Percentiles rank a stretch among this genome's conserved stretches.
phyloP scores from a whole-genome alignment of 2,329 filamentous ascomycete genomes.

The Aspergillus sojae region DNA sequence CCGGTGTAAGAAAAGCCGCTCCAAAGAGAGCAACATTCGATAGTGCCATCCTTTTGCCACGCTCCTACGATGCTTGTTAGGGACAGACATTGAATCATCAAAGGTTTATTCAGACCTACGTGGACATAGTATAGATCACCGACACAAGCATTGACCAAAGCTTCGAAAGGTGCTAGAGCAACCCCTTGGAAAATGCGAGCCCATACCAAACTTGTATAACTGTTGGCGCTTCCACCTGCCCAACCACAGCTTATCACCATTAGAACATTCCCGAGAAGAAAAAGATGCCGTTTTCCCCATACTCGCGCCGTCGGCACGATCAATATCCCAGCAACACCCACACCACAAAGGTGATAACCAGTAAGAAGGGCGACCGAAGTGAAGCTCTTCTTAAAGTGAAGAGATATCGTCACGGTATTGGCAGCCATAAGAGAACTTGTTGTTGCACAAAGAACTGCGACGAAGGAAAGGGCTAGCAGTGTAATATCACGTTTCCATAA shows the following conservation, averaged over 20 bases:
- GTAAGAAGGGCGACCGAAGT: conserved; percentile 80
- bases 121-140: conserved; percentile 92
- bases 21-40: conserved; percentile 71
- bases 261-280: conserved; percentile 74
- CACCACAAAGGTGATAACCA: conserved; percentile 83
- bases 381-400: conserved; percentile 67
- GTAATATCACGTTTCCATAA: conserved; percentile 83
- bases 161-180: conserved; percentile 85
- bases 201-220: conserved; percentile 73
- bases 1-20: conserved; percentile 76
- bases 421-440: conserved; percentile 86
- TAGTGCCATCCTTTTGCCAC: conserved; percentile 85
- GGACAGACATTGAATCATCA: background rate
- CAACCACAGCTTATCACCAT: conserved; percentile 75
- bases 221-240: conserved; percentile 69
- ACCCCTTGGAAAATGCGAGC: conserved; percentile 85
- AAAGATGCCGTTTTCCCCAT: conserved; percentile 90
- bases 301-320: conserved; percentile 86
- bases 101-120: conserved; percentile 49
- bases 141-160: conserved; percentile 82
- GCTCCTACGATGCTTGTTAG: conserved; percentile 53
- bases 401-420: conserved; percentile 76
- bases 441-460: conserved; percentile 80
- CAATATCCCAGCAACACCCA: conserved; percentile 77
- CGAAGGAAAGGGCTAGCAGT: conserved; percentile 74